Percentiles rank a stretch among this genome's conserved stretches.
Conservation (phyloP, 768 basidiomycete species). For the Neoboletus subvelutipes region DNA sequence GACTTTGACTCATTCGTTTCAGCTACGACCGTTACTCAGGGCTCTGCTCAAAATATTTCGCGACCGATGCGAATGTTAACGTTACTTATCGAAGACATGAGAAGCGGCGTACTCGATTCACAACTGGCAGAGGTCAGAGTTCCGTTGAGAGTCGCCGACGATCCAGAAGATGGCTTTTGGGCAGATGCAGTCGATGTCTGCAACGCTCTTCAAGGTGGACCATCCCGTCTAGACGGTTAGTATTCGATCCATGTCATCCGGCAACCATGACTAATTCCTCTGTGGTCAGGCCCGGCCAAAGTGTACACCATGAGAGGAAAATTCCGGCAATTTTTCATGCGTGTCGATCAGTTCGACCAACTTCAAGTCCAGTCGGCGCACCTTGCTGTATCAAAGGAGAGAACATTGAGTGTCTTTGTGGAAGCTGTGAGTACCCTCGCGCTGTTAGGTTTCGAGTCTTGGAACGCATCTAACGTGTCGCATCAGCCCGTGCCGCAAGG, state of each 20-base stretch:
- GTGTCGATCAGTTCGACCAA: slow-evolving; percentile 50
- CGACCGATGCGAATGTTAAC: slow-evolving; percentile 54
- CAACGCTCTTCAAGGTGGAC: slow-evolving; percentile 55
- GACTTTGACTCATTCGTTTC: slow-evolving; percentile 8
- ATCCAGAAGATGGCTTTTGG: slow-evolving; percentile 62
- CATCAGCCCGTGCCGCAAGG: slow-evolving; percentile 28
- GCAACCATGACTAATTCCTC: background rate
- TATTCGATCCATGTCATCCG: background rate
- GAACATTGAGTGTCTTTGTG: slow-evolving; percentile 57
- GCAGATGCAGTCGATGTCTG: slow-evolving; percentile 65
- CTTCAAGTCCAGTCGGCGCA: slow-evolving; percentile 56
- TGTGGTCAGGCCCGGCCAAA: slow-evolving; percentile 57
- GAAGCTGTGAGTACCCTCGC: slow-evolving; percentile 47
- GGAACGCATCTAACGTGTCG: slow-evolving; percentile 7
- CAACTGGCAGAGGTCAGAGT: slow-evolving; percentile 68
- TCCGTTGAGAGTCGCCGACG: slow-evolving; percentile 48
- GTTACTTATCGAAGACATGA: slow-evolving; percentile 62
- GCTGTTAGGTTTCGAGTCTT: background rate
- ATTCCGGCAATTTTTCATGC: slow-evolving; percentile 68
- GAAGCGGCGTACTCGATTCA: slow-evolving; percentile 51
- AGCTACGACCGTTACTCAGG: slow-evolving; percentile 14
- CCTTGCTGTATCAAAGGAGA: slow-evolving; percentile 50
- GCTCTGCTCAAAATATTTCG: slow-evolving; percentile 11
- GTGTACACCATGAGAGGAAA: slow-evolving; percentile 65
- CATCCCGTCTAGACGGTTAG: slow-evolving; percentile 69